phyloP scores from a whole-genome alignment of 768 basidiomycete species.

The Amanita muscaria region DNA sequence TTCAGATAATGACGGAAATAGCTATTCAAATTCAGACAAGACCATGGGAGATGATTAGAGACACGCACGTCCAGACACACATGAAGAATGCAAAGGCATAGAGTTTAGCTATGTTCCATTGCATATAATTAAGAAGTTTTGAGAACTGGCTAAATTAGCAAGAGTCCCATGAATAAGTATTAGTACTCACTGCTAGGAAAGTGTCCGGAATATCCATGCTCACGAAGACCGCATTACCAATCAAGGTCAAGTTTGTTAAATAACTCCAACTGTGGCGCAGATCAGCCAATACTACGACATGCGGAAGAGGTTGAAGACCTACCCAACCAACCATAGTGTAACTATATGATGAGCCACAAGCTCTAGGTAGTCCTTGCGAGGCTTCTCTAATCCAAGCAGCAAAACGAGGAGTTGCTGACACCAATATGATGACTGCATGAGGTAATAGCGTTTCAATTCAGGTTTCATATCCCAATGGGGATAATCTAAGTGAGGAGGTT shows the following conservation, averaged over 20 bases:
- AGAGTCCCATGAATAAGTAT: neutral
- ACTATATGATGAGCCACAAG: constrained; percentile 88
- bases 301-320: constrained; percentile 15
- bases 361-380: constrained; percentile 84
- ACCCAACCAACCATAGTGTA: constrained; percentile 92
- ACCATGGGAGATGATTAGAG: neutral
- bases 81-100: constrained; percentile 60
- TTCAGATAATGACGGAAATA: constrained; percentile 64
- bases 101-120: constrained; percentile 53
- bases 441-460: constrained; percentile 84
- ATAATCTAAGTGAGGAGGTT: constrained; percentile 44
- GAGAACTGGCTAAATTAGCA: constrained; percentile 42
- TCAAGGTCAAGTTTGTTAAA: constrained; percentile 66
- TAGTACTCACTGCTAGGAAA: constrained; percentile 64
- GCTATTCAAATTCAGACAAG: constrained; percentile 2
- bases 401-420: constrained; percentile 86
- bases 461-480: constrained; percentile 85
- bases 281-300: constrained; percentile 3
- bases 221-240: constrained; percentile 87
- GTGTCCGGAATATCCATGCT: constrained; percentile 97
- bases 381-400: constrained; percentile 82
- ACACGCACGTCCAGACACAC: constrained; percentile 70
- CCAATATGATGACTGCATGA: constrained; percentile 93
- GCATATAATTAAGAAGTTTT: constrained; percentile 85
- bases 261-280: constrained; percentile 66